A percentile compares a stretch with the other conserved stretches of the same genome.
These are phyloP conservation scores for Blepharisma undulans DNA, from an alignment of 169 alveolate genomes.

Conservation along the genomic window DNA sequence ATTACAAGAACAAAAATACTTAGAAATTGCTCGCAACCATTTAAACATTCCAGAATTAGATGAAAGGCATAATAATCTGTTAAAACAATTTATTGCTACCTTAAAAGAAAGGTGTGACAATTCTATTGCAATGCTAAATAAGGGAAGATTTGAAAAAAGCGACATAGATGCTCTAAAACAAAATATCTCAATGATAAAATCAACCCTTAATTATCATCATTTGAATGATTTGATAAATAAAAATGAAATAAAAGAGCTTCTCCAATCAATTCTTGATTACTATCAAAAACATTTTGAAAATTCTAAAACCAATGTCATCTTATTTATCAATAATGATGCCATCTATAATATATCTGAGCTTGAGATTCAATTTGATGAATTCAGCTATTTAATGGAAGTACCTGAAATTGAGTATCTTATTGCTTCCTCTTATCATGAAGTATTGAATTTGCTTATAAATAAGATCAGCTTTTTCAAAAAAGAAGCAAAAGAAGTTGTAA, in stretches of 20 bases:
- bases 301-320: neutral
- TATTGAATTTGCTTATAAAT: neutral
- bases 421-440: neutral
- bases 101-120: neutral
- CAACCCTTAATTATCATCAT: neutral
- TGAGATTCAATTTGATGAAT: neutral
- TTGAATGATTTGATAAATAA: too few relatives aligned
- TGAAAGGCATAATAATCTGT: neutral
- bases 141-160: neutral
- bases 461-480: neutral
- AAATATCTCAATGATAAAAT: neutral
- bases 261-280: neutral
- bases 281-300: neutral
- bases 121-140: neutral
- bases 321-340: neutral
- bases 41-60: neutral
- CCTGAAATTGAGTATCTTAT: neutral
- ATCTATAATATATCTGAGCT: neutral
- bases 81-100: neutral
- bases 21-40: neutral
- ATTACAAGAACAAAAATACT: neutral
- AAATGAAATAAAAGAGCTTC: neutral
- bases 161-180: neutral
- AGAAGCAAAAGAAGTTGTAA: neutral
- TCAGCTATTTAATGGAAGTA: neutral